Evolutionary conservation across 192 early-diverging fungal species (phyloP), one percentile per base, ranked within the genome.

Genomic region (Podila verticillata): DNA sequence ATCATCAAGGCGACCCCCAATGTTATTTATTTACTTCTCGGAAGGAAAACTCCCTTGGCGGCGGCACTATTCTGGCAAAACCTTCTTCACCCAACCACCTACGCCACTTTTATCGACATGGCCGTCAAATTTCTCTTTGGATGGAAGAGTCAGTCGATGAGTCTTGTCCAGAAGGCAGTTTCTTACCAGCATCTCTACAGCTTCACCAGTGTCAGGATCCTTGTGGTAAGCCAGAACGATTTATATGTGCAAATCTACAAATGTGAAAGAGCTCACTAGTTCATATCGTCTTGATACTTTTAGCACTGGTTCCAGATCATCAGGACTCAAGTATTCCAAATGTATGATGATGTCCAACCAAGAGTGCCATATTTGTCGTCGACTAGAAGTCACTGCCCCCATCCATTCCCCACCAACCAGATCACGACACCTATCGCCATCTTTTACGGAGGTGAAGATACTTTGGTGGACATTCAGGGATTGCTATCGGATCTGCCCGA

Each of bases 281-380:
- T n/a, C 24, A 59, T 49, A 15, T 34, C 9, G 30, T 28, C 75
- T 31, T 15, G 5, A 1, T 63, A 26, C 24, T 57, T 61, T 62
- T 74, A 89, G 87, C 96, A 96, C 74, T 96, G 95, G 95, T 96
- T 98, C 85, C 96, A 98, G 85, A 98, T 98, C 66, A 96, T 98
- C 51, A 84, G 95, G 24, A 91, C 91, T 24, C 91, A 91, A 12
- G 86, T 86, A 29, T 92, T 98, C 49, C 96, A 97, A 69, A 96
- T 96, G 95, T 98, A 95, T 68, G 96, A 98, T 69, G 96, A 98
- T 28, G 85, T 90, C 8, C 82, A 85, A 47, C 73, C 91, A 19
- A 85, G 90, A 2, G 88, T 81, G 22, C 79, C 82, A 4, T 82
- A 83, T 1, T 49, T 79, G 1, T 87, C 75, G 15, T 75, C 84